These are phyloP conservation scores for Pseudonitzschia pungens DNA, from an alignment of 108 stramenopile genomes.

Conservation along the genomic window DNA sequence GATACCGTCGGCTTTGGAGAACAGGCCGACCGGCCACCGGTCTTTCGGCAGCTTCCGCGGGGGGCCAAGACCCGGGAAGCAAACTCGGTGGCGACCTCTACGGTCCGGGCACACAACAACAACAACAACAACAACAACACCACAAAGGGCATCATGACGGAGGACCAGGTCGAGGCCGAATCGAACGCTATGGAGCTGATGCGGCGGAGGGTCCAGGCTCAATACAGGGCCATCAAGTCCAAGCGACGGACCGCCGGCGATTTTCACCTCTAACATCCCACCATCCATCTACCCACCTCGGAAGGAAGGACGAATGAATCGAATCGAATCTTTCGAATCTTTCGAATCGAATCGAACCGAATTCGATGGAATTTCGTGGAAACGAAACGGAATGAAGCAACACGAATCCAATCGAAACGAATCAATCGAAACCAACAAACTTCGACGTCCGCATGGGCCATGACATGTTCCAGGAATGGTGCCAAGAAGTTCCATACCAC, in stretches of 20 bases:
- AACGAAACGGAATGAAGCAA: too few species aligned
- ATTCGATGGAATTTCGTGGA: too few species aligned
- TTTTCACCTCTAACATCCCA: conserved; percentile 67
- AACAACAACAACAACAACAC: conserved; percentile 6
- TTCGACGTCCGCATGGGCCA: too few species aligned
- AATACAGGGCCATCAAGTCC: conserved; percentile 52
- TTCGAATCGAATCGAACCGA: too few species aligned
- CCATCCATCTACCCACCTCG: too few species aligned
- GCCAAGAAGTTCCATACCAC: too few species aligned
- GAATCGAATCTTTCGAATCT: background rate
- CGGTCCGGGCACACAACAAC: background rate
- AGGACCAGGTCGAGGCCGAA: conserved; percentile 43
- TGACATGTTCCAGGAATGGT: too few species aligned
- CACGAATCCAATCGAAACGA: too few species aligned
- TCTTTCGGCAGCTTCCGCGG: conserved; percentile 51
- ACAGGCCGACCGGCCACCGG: conserved; percentile 62
- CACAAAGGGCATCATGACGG: conserved; percentile 35
- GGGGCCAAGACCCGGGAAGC: conserved; percentile 39
- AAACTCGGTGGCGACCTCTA: too few species aligned
- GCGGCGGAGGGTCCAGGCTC: conserved; percentile 59
- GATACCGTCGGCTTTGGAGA: conserved; percentile 32
- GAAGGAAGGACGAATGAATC: too few species aligned
- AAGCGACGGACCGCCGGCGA: conserved; percentile 41
- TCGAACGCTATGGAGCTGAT: conserved; percentile 58
- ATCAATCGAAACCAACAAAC: too few species aligned